Evolutionary conservation across 495 filamentous ascomycete species (phyloP).

Genomic region (Aspergillus campestris): DNA sequence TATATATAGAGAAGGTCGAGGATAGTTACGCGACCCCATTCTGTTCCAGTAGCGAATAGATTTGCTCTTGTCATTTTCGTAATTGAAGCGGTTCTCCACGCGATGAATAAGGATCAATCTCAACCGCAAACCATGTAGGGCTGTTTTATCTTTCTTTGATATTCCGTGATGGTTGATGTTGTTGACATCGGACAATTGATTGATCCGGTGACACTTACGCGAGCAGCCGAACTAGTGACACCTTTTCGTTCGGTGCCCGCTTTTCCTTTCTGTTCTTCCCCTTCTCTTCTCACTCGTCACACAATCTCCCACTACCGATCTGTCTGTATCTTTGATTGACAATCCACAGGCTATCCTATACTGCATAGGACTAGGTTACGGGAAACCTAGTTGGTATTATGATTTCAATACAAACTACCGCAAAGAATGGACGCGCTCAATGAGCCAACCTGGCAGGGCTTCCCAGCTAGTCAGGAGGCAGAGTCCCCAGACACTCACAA

Average conservation of each 20-base stretch:
- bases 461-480: conserved; percentile 6
- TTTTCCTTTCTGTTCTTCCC: conserved; percentile 6
- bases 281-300: neutral
- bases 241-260: conserved; percentile 5
- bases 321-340: neutral
- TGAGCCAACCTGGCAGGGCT: conserved; percentile 19
- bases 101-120: too few relatives aligned
- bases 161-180: too few relatives aligned
- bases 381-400: neutral
- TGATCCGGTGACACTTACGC: conserved; percentile 20
- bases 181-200: too few relatives aligned
- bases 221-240: conserved; percentile 6
- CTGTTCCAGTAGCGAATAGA: too few relatives aligned
- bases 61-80: too few relatives aligned
- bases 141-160: too few relatives aligned
- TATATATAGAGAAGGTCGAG: too few relatives aligned
- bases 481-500: conserved; percentile 10
- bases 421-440: conserved; percentile 11
- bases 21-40: too few relatives aligned
- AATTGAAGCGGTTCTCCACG: too few relatives aligned
- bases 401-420: conserved; percentile 2
- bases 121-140: too few relatives aligned
- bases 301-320: neutral
- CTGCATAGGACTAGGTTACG: too few relatives aligned
- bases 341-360: too few relatives aligned